These are phyloP conservation scores for Nasturtium officinale DNA, from an alignment of 345 rosid genomes.

Conservation along the genomic window DNA sequence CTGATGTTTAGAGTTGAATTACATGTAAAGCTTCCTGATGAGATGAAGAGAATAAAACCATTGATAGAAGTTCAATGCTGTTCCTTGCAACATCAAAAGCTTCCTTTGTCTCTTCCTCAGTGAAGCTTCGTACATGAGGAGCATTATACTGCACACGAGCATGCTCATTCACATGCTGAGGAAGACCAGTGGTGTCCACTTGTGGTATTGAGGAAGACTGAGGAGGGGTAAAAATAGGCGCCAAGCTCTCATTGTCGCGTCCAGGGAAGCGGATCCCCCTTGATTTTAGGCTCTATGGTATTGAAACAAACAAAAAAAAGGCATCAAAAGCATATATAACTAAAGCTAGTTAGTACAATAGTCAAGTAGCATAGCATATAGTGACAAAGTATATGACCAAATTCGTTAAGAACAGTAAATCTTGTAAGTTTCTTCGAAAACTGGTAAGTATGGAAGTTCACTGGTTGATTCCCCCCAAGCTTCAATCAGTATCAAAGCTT, in stretches of 20 bases:
- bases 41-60: slow-evolving; percentile 81
- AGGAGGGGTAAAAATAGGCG: slow-evolving; percentile 88
- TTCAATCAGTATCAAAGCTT: slow-evolving; percentile 80
- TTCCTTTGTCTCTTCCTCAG: slow-evolving; percentile 83
- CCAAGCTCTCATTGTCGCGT: slow-evolving; percentile 87
- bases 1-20: slow-evolving; percentile 10
- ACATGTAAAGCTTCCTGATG: slow-evolving; percentile 82
- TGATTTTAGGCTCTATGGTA: slow-evolving; percentile 66
- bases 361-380: too few species aligned
- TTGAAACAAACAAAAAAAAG: slow-evolving; percentile 20
- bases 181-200: slow-evolving; percentile 46
- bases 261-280: slow-evolving; percentile 95
- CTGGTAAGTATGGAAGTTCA: slow-evolving; percentile 88
- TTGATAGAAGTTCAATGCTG: slow-evolving; percentile 78
- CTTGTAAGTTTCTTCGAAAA: slow-evolving; percentile 97
- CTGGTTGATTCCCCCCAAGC: slow-evolving; percentile 90
- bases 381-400: background rate
- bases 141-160: slow-evolving; percentile 53
- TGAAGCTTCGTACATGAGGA: slow-evolving; percentile 55
- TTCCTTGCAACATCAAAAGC: slow-evolving; percentile 93
- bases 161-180: too few species aligned
- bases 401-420: slow-evolving; percentile 36
- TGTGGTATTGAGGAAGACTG: slow-evolving; percentile 60
- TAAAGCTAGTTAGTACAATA: background rate
- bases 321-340: background rate